A percentile compares a stretch with the other conserved stretches of the same genome.
Conservation (phyloP, 2,329 filamentous ascomycete genomes). For the Ceratocystis huliohia region DNA sequence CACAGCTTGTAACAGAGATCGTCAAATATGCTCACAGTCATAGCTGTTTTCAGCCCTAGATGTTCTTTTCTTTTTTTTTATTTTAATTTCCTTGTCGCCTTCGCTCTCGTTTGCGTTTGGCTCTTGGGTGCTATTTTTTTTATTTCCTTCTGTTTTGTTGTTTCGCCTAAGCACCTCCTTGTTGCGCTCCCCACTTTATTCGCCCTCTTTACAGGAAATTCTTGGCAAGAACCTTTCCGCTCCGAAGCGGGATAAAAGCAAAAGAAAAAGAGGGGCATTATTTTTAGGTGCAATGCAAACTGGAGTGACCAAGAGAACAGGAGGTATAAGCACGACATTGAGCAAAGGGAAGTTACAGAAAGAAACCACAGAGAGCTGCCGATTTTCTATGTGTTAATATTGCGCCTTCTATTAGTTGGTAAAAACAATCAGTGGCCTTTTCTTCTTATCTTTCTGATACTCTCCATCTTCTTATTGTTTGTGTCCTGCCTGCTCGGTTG, state of each 20-base stretch:
- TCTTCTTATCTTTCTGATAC: not conserved
- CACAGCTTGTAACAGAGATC: too few relatives aligned
- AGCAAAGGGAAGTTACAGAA: not conserved
- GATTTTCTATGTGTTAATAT: not conserved
- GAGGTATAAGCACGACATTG: not conserved
- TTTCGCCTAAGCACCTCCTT: not conserved
- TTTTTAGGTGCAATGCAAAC: not conserved
- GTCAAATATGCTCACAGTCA: too few relatives aligned
- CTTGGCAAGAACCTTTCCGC: not conserved
- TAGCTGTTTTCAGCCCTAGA: too few relatives aligned
- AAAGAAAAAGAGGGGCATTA: not conserved
- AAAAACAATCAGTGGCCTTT: not conserved
- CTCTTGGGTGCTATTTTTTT: not conserved
- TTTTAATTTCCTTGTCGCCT: not conserved
- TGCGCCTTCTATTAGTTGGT: not conserved
- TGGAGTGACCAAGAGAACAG: too few relatives aligned
- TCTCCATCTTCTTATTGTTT: not conserved
- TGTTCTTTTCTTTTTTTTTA: not conserved
- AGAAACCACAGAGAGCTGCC: not conserved
- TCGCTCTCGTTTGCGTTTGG: too few relatives aligned
- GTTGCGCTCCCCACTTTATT: not conserved
- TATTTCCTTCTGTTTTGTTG: not conserved
- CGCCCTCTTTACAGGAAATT: not conserved
- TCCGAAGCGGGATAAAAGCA: not conserved
- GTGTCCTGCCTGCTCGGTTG: not conserved